These are phyloP conservation scores for Penstemon davidsonii DNA, from an alignment of 257 asterid species.

Conservation along the genomic window DNA sequence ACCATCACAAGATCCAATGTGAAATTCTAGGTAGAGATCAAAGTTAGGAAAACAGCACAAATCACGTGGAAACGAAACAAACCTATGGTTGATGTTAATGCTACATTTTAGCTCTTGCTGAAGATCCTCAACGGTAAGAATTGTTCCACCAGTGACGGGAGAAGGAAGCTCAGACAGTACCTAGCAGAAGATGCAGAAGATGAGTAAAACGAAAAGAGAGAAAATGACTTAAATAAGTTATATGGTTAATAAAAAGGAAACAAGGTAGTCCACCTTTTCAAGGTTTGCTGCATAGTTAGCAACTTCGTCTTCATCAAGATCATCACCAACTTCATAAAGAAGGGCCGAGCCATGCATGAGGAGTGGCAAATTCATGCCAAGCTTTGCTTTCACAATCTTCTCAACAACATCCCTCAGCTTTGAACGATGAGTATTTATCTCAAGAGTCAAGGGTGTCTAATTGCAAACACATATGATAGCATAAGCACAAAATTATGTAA, in stretches of 20 bases:
- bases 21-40: not conserved
- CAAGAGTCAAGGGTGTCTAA: slow-evolving; percentile 91
- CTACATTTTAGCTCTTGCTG: slow-evolving; percentile 89
- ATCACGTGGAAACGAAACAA: slow-evolving; percentile 27
- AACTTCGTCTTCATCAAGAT: slow-evolving; percentile 86
- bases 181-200: slow-evolving; percentile 41
- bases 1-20: not conserved
- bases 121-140: slow-evolving; percentile 90
- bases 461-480: slow-evolving; percentile 30
- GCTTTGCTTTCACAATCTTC: slow-evolving; percentile 83
- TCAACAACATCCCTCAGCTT: slow-evolving; percentile 92
- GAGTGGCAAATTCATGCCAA: slow-evolving; percentile 86
- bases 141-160: slow-evolving; percentile 81
- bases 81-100: slow-evolving; percentile 88
- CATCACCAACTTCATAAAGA: slow-evolving; percentile 96
- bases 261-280: slow-evolving; percentile 63
- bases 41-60: not conserved
- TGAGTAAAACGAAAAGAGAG: slow-evolving; percentile 8
- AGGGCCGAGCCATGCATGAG: slow-evolving; percentile 88
- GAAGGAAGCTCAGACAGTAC: slow-evolving; percentile 83
- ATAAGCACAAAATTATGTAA: slow-evolving; percentile 23
- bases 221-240: not conserved
- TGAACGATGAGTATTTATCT: slow-evolving; percentile 70
- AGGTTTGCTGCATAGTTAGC: slow-evolving; percentile 87
- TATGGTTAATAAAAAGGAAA: slow-evolving; percentile 1